Conservation (phyloP, 2,329 filamentous ascomycete genomes). For the Colletotrichum noveboracense region DNA sequence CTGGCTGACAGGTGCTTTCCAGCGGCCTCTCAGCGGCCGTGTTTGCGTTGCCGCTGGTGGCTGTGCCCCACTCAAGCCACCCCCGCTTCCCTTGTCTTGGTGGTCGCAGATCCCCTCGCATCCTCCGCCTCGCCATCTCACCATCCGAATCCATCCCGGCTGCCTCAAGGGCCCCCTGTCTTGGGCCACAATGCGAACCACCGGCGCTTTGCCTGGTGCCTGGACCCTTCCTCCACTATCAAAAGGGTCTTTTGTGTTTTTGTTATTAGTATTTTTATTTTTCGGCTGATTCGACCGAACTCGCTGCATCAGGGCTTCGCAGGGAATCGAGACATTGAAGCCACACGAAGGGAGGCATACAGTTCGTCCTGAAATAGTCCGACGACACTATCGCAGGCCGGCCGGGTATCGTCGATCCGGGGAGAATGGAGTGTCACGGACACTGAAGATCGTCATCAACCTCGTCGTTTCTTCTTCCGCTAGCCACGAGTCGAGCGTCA, state of each 20-base stretch:
- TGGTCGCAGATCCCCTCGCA: neutral
- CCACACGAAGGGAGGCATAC: neutral
- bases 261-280: neutral
- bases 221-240: neutral
- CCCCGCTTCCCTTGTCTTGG: neutral
- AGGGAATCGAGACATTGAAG: neutral
- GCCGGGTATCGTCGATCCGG: neutral
- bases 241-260: neutral
- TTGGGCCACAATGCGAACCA: neutral
- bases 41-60: neutral
- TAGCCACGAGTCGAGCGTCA: neutral
- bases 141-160: neutral
- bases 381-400: neutral
- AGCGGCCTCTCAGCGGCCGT: neutral
- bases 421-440: neutral
- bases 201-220: neutral
- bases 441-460: neutral
- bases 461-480: neutral
- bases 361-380: neutral
- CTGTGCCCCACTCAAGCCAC: slow-evolving; percentile 7
- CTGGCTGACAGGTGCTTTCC: neutral
- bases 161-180: neutral
- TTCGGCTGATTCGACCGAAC: neutral
- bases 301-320: neutral
- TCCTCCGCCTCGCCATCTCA: neutral